Evolutionary conservation across 2,329 filamentous ascomycete genomes (phyloP), one percentile per base, ranked within the genome.

Genomic region (Cladosporium sp.): DNA sequence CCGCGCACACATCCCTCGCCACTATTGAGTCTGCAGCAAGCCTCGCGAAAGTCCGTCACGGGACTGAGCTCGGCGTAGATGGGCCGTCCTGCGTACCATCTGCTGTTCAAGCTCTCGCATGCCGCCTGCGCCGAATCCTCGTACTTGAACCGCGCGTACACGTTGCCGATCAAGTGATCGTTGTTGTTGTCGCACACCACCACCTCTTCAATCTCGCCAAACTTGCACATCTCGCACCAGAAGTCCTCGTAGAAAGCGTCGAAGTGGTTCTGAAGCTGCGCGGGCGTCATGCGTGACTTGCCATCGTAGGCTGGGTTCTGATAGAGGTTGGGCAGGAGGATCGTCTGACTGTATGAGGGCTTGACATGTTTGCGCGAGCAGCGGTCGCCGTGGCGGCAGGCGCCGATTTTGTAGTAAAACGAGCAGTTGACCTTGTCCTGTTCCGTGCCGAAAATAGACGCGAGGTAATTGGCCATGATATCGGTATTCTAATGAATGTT

Each of bases 391-490:
- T 98, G 93, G 56, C 93, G 86, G 78, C 93, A 98, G 49, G 93
- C 93, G 69, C 93, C 93, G 72, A 98, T 98, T 78, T 98, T 98
- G 86, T 96, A 91, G 83, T 98, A 98, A 82, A 98, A 98, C 51
- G 87, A 93, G 82, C 93, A 96, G 81, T 97, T 96, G 77, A 96
- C 91, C 60, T 77, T 98, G 84, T 98, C 93, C 73, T 97, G 93
- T 80, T 98, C 93, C 25, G 93, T 98, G 66, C 93, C 93, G 79
- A 98, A 98, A 76, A 98, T 98, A 69, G 90, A 95, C 65, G 93
- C 93, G 70, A 98, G 87, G 70, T 96, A 97, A 78, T 96, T 96
- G 67, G 91, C 91, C 91, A 95, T 95, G 66, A 22, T 73, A 58
- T 25, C 27, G 46, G 45, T 29, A 15, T n/a, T 19, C 32, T n/a